Base-by-base conservation (phyloP, 345 rosid genomes). In the Rhizophora mangle region DNA sequence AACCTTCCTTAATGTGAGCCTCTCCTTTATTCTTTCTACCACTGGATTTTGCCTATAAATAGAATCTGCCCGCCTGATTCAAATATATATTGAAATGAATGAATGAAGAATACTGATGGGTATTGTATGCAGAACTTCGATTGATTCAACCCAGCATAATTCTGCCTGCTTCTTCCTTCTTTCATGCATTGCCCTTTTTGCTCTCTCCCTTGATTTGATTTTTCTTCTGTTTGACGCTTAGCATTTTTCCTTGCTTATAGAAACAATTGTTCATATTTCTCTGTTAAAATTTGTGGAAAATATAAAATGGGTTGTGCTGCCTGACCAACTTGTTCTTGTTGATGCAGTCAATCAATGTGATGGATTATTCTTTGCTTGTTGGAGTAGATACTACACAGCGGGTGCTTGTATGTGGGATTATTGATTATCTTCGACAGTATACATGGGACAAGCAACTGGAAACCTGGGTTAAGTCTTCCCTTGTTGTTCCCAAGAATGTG, bases 381-480 rank as follows among this genome's bases (percentile, higher is more conserved):
- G 98, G 93, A 65, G 96, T 95, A 31, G 99, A 95, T 56, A 73
- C 72, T 5, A 79, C 85, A 78, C 70, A 70, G 46, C 85, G 37
- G 27, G 92, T 85, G 81, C 97, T 92, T 65, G 98, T 90, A 32
- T 92, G 99, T 67, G 99, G 99, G 74, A 95, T 95, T 27, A 95
- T 95, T 4, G 99, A 95, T 78, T 95, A 90, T 57, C 93, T 95
- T 6, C 84, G 99, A 71, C 98, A 92, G 83, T 95, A 92, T 74
- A 95, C 99, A 16, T 95, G 90, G 97, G 99, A 95, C 84, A 95
- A 95, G 74, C 96, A 92, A 49, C 74, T 92, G 3, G 99, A 95
- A 82, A 92, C 99, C 9, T 95, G 97, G 99, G 99, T 89, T 47
- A 95, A 95, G 57, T 19, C 57, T 21, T 53, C 57, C 57, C 57